Percentiles rank a stretch among this genome's conserved stretches.
Evolutionary conservation across 176 grass and related monocot species (phyloP).

Genomic region (Oryza rufipogon): DNA sequence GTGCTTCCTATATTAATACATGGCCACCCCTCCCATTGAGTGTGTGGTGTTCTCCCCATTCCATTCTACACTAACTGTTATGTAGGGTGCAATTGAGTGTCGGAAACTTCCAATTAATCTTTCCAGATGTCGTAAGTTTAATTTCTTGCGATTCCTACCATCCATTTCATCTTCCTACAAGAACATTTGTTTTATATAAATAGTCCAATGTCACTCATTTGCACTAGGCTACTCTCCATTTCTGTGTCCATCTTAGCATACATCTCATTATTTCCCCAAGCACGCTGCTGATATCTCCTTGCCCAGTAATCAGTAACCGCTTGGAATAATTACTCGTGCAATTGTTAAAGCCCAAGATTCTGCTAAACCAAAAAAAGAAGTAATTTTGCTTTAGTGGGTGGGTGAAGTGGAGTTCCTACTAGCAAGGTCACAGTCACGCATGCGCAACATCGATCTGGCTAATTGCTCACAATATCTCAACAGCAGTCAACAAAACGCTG

Average conservation of each 20-base stretch:
- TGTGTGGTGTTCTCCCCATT: too few species aligned
- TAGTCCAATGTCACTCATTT: too few species aligned
- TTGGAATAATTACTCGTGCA: background rate
- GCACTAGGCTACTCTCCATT: background rate
- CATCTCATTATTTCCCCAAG: background rate
- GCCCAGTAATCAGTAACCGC: background rate
- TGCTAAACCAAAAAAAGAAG: background rate
- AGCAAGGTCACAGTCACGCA: background rate
- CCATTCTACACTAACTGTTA: too few species aligned
- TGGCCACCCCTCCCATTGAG: too few species aligned
- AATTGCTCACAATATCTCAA: background rate
- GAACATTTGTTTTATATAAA: too few species aligned
- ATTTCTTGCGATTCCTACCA: too few species aligned
- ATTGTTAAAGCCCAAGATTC: background rate
- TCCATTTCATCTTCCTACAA: too few species aligned
- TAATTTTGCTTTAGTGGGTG: background rate
- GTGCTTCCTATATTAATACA: too few species aligned
- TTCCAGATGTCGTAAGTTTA: too few species aligned
- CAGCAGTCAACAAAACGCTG: background rate
- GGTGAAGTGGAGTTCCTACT: background rate
- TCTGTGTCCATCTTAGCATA: background rate
- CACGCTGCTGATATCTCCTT: background rate
- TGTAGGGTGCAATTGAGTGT: too few species aligned
- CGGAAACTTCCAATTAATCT: too few species aligned
- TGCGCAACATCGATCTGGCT: background rate